These are phyloP conservation scores for Neofusicoccum laricinum DNA, from an alignment of 2,329 filamentous ascomycete species.

Conservation along the genomic window DNA sequence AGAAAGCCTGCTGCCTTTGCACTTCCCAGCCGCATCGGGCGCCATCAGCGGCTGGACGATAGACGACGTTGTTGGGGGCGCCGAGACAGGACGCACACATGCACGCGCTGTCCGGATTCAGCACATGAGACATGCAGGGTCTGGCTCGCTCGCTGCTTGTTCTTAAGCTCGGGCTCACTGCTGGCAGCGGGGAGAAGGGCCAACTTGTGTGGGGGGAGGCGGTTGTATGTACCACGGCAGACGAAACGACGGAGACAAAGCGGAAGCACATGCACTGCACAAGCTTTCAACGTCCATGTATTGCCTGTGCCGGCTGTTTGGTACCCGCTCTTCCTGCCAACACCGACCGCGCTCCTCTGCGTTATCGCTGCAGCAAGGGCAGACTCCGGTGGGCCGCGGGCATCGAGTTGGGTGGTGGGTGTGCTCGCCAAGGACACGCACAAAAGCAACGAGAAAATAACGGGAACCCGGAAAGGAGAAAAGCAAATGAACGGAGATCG, in stretches of 20 bases:
- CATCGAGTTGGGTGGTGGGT: too few relatives aligned
- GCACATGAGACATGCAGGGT: slow-evolving; percentile 8
- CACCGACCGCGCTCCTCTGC: neutral
- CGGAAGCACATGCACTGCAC: too few relatives aligned
- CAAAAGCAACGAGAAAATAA: neutral
- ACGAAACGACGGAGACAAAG: neutral
- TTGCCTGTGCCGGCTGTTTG: neutral
- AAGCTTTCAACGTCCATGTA: neutral
- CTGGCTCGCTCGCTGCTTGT: neutral
- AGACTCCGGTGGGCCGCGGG: too few relatives aligned
- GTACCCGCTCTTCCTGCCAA: neutral
- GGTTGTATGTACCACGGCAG: neutral
- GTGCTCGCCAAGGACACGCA: too few relatives aligned
- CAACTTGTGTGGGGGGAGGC: neutral
- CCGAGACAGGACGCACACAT: neutral
- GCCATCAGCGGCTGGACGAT: neutral
- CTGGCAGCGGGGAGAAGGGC: neutral
- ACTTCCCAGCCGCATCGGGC: neutral
- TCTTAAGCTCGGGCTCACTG: neutral
- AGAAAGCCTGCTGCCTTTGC: neutral
- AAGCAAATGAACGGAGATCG: neutral
- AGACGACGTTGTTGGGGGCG: neutral
- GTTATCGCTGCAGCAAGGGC: neutral
- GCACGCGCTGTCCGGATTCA: neutral
- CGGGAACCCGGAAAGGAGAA: neutral